Base-by-base conservation (phyloP, 2,329 filamentous ascomycete species). In the Rutstroemia sydowiana region DNA sequence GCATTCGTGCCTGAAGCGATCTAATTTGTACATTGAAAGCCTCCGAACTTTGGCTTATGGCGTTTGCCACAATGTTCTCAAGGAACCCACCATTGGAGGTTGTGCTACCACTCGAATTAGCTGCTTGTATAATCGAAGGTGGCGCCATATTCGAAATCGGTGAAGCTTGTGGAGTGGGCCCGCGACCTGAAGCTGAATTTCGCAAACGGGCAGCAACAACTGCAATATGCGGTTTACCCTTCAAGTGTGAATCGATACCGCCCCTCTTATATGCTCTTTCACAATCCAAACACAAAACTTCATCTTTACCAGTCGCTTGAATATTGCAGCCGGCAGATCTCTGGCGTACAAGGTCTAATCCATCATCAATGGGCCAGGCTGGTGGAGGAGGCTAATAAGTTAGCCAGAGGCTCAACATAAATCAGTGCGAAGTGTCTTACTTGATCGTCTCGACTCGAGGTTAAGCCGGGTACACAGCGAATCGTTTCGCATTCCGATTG, bases 51-150 rank as follows among this genome's bases (percentile, higher is more conserved):
- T 37, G 31, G 5, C 37, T 31, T 31, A 51, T 21, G n/a, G 23
- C 48, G 21, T 39, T 45, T 34, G 41, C 41, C 14, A 51, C 45
- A 30, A 51, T 45, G 6, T 14, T 31, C 16, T 51, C 48, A 20
- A 51, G 9, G 18, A 51, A 34, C 2, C 48, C 41, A n/a, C 48
- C 48, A 45, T 39, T 45, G 5, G 41, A 11, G n/a, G 13, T 21
- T 2, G 31, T 11, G 8, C 8, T 31, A 2, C 45, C 48, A 10
- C 16, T 8, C 10, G 32, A 20, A 0, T 5, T 3, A 3, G 16
- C 6, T 5, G 18, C 13, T 37, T 40, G 23, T 9, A 37, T 5
- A n/a, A 39, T 16, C n/a, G 48, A 28, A 1, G 48, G 48, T 14
- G 39, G 48, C 23, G 23, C 41, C 48, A 51, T 51, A 5, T 21